A percentile compares a stretch with the other conserved stretches of the same genome.
Conservation (phyloP, 495 filamentous ascomycete species). For the Hapsidospora chrysogenum region DNA sequence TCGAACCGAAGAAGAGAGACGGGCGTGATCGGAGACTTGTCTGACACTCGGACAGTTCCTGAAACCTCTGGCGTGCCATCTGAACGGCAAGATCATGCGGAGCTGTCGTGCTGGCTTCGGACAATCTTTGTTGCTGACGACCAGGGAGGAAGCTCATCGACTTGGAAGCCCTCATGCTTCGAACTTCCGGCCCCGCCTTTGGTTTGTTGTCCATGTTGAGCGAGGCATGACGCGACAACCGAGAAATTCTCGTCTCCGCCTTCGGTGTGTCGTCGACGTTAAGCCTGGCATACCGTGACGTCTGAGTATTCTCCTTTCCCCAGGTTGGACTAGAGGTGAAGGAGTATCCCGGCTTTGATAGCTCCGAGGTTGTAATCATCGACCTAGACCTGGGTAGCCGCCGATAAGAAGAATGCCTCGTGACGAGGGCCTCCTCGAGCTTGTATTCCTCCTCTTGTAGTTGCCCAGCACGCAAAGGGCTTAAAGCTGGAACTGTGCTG, state of each 20-base stretch:
- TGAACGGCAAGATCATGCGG: constrained; percentile 28
- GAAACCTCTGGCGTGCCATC: constrained; percentile 28
- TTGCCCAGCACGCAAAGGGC: too few species aligned
- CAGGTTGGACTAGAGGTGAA: too few species aligned
- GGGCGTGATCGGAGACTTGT: constrained; percentile 17
- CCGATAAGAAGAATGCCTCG: too few species aligned
- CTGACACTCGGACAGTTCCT: constrained; percentile 14
- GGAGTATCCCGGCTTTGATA: constrained; percentile 23
- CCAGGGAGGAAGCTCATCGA: constrained; percentile 48
- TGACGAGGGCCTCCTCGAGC: too few species aligned
- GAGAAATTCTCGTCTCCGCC: constrained; percentile 5
- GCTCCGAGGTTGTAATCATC: constrained; percentile 35
- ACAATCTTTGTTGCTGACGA: constrained; percentile 11
- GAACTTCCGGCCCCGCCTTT: background rate
- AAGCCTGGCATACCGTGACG: too few species aligned
- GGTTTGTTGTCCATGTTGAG: too few species aligned
- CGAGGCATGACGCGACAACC: too few species aligned
- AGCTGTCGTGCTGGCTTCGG: constrained; percentile 6
- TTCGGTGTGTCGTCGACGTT: constrained; percentile 5
- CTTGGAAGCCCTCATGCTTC: constrained; percentile 23
- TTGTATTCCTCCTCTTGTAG: too few species aligned
- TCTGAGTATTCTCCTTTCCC: constrained; percentile 5
- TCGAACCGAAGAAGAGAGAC: constrained; percentile 30
- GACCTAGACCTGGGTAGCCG: constrained; percentile 62
- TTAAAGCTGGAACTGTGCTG: too few species aligned